Base-by-base conservation (phyloP, 2,329 filamentous ascomycete species). In the Emmonsiellopsis sp. region DNA sequence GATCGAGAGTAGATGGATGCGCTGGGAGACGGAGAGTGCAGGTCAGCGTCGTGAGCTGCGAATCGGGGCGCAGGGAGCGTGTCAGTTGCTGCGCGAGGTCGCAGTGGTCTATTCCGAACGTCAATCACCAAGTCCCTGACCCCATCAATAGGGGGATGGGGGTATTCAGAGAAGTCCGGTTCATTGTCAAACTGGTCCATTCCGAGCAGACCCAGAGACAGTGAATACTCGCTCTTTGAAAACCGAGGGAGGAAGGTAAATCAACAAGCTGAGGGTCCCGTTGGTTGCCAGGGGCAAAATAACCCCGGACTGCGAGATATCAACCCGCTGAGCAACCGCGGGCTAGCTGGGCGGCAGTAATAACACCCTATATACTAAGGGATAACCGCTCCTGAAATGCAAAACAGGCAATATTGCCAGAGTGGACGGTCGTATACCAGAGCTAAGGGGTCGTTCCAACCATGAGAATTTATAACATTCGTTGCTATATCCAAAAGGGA, bases 1-100 rank as follows among this genome's bases (percentile, higher is more conserved):
- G 58, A 44, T 7, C 46, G 40, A 8, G 50, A 52, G 21, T 39
- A 45, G 7, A 39, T 14, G 21, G 40, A 52, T 51, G 31, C 39
- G 39, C 27, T 46, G 2, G 50, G 46, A 5, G 50, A 10, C 3
- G 13, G 31, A 37, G 50, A 44, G 9, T 52, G 17, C 5, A 36
- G 32, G 5, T 37, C 31, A 11, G 42, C n/a, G 10, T 44, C 33
- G 11, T 46, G 42, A 40, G 42, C 47, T 33, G 34, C 21, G 40
- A 32, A 10, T 13, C 10, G 42, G 32, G 37, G 14, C 32, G 32
- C 9, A 5, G 17, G 17, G 13, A 17, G 7, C 42, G 5, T 40
- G 37, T 39, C 17, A 11, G 42, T 31, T 46, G 33, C 42, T 39
- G 32, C 42, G 50, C 32, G 50, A 6, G 21, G 50, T 10, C 39